A percentile compares a stretch with the other conserved stretches of the same genome.
Evolutionary conservation across 2,329 filamentous ascomycete genomes (phyloP).

Genomic region (Tricladium varicosporioides): DNA sequence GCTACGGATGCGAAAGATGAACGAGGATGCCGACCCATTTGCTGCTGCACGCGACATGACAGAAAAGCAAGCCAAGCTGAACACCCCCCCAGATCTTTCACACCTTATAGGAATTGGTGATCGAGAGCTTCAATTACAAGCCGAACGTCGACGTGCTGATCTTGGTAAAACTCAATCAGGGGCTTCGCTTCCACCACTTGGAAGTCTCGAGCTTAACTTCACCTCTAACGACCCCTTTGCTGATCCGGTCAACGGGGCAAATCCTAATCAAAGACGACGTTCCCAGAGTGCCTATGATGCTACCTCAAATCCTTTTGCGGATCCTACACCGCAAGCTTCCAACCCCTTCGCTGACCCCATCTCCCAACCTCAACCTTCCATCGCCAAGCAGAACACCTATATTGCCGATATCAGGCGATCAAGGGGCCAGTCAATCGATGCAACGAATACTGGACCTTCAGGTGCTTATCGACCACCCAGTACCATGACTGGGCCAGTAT

Average conservation of each 20-base stretch:
- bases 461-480: conserved; percentile 22
- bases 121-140: conserved; percentile 26
- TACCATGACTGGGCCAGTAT: conserved; percentile 12
- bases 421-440: conserved; percentile 44
- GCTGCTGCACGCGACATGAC: conserved; percentile 25
- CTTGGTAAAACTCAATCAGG: conserved; percentile 14
- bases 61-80: conserved; percentile 26
- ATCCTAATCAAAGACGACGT: neutral
- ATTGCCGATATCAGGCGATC: conserved; percentile 48
- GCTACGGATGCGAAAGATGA: conserved; percentile 36
- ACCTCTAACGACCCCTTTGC: conserved; percentile 27
- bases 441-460: conserved; percentile 31
- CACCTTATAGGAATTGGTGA: conserved; percentile 31
- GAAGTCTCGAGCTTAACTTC: conserved; percentile 30
- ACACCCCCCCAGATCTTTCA: conserved; percentile 24
- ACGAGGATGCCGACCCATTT: conserved; percentile 40
- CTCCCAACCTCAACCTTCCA: conserved; percentile 25
- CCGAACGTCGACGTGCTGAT: conserved; percentile 24
- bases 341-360: conserved; percentile 25
- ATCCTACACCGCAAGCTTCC: neutral
- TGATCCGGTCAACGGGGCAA: conserved; percentile 19
- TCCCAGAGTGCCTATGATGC: neutral
- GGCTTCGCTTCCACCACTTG: conserved; percentile 22
- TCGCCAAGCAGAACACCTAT: conserved; percentile 41
- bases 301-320: conserved; percentile 19